Conservation (phyloP, 1,284 basidiomycete species). For the Crepidotus sp. region DNA sequence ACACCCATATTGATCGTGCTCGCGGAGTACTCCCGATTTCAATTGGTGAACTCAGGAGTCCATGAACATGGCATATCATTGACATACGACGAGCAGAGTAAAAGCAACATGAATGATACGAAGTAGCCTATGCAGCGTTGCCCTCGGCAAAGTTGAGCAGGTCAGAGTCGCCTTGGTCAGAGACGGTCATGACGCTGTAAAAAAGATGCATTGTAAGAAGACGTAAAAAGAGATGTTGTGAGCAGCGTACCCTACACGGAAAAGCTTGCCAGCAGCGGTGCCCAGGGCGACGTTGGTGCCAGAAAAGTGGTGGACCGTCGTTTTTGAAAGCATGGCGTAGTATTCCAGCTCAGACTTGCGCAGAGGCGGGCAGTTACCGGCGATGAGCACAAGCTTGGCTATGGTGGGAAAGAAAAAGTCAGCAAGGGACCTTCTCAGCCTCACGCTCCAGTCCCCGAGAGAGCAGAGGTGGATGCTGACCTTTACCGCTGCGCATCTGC, state of each 20-base stretch:
- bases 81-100: slow-evolving; percentile 5
- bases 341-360: slow-evolving; percentile 99
- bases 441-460: slow-evolving; percentile 86
- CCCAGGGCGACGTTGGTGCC: slow-evolving; percentile 98
- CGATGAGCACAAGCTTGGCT: slow-evolving; percentile 99
- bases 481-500: slow-evolving; percentile 97
- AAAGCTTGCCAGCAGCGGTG: slow-evolving; percentile 98
- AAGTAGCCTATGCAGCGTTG: slow-evolving; percentile 29
- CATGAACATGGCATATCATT: slow-evolving; percentile 12
- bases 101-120: slow-evolving; percentile 8
- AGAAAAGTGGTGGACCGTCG: slow-evolving; percentile 92
- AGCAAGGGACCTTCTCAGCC: slow-evolving; percentile 96
- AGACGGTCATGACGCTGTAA: slow-evolving; percentile 88
- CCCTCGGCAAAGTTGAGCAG: slow-evolving; percentile 73
- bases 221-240: not conserved
- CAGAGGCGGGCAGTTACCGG: slow-evolving; percentile 97
- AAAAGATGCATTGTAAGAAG: slow-evolving; percentile 9
- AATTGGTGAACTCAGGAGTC: not conserved
- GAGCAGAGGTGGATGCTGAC: slow-evolving; percentile 51
- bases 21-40: not conserved
- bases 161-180: slow-evolving; percentile 96
- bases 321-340: slow-evolving; percentile 99
- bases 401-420: slow-evolving; percentile 27
- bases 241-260: slow-evolving; percentile 86
- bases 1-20: not conserved